Base-by-base conservation (phyloP, 1,284 basidiomycete genomes). In the Hemileia vastatrix region DNA sequence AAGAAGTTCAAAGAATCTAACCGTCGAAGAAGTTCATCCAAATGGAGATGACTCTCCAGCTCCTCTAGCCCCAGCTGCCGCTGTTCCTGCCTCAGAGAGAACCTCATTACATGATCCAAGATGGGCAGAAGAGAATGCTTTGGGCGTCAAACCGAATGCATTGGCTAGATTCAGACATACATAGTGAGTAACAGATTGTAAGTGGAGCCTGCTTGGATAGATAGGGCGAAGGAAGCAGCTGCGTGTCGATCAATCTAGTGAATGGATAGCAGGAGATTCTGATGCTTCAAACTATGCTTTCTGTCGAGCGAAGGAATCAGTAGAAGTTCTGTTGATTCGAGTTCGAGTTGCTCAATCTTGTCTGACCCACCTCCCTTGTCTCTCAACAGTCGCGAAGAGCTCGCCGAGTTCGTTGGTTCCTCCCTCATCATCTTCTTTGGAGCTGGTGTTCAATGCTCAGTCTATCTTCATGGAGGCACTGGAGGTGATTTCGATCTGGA, bases 371-470 rank as follows among this genome's bases (percentile, higher is more conserved):
- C 36, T 40, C 15, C 36, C 36, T 40, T 15, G 27, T 27, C 27
- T 27, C 27, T 27, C 27, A 27, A 27, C 36, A 40, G 36, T 15
- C 36, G 36, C 15, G 36, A 40, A 40, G 36, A 40, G 36, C 36
- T 40, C 8, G 36, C 36, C 36, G 36, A 40, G 36, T 40, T 40
- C 36, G 8, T 40, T 11, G 36, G 36, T 11, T 40, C 36, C 15
- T 40, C 36, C 15, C 36, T 40, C 15, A 40, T 40, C 45, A 57
- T 73, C 47, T 50, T 73, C 50, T 72, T 73, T 36, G 71, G 71
- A 15, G 68, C 68, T 1, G 70, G 71, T 31, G 71, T 72, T 1
- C 71, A 73, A 61, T 72, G 70, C 50, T 68, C 72, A 57, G 71
- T 71, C 31, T 65, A 68, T 15, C 59, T 73, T 15, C 70, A 71